Evolutionary conservation across 305 asterid genomes (phyloP), one percentile per base, ranked within the genome.

Genomic region (Coffea humblotiana): DNA sequence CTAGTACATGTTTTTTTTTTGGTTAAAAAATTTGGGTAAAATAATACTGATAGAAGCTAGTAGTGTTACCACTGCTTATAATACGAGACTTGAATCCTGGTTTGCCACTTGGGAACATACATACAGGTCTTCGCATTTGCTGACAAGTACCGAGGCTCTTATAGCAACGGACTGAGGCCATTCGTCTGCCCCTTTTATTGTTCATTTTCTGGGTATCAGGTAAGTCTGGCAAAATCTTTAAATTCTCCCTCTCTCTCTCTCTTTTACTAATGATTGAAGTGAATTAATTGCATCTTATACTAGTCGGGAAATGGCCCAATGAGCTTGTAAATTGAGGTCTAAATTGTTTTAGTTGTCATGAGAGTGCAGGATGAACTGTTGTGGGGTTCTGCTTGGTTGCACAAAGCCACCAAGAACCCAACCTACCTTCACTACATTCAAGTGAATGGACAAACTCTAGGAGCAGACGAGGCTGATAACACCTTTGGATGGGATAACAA

Each of bases 301-400:
- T 51, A 3, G 27, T 52, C 37, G 49, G 77, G 51, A 79, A 14
- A 37, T 10, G 56, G 56, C 56, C 37, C 8, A 69, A 65, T 69
- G 16, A 12, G 1, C 2, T 47, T 63, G 1, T 32, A 32, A 12
- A 65, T 27, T 27, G 12, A 27, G 21, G 21, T 23, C 14, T 32
- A 19, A 25, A 6, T 58, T 23, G 7, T 23, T 61, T 32, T 48
- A 0, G 29, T 54, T 64, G 8, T 40, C 35, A 29, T 79, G 70
- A 8, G 7, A 8, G 7, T 83, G 21, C 73, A 95, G 99, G 99
- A 96, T 89, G 98, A 96, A 84, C 86, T 96, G 13, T 80, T 96
- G 91, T 96, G 99, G 99, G 99, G 97, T 58, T 98, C 99, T 72
- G 98, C 99, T 80, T 96, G 99, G 99, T 83, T 96, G 77, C 98